These are phyloP conservation scores for Phytophthora europaea DNA, from an alignment of 352 stramenopile species.

Conservation along the genomic window DNA sequence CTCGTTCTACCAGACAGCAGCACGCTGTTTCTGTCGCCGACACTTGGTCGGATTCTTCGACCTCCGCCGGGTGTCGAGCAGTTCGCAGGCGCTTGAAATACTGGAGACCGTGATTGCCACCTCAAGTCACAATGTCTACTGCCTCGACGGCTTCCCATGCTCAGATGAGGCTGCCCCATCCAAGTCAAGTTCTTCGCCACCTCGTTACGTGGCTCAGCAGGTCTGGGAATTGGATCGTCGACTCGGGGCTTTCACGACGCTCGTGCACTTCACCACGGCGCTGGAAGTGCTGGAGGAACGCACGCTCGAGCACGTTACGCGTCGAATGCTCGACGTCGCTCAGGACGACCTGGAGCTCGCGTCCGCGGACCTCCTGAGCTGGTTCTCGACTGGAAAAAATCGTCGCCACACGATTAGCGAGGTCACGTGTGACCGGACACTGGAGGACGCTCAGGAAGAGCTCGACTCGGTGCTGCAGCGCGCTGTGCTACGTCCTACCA, in stretches of 20 bases:
- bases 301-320: slow-evolving; percentile 32
- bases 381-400: slow-evolving; percentile 44
- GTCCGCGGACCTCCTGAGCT: slow-evolving; percentile 38
- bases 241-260: slow-evolving; percentile 30
- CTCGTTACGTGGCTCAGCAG: slow-evolving; percentile 61
- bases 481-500: slow-evolving; percentile 19
- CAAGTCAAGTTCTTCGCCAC: slow-evolving; percentile 14
- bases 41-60: slow-evolving; percentile 44
- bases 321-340: slow-evolving; percentile 51
- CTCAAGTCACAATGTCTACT: slow-evolving; percentile 35
- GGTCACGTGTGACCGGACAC: slow-evolving; percentile 58
- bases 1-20: slow-evolving; percentile 57
- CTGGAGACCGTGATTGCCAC: slow-evolving; percentile 37
- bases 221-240: slow-evolving; percentile 48
- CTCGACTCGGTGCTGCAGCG: slow-evolving; percentile 40
- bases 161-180: slow-evolving; percentile 14
- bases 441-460: slow-evolving; percentile 48
- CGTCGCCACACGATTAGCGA: slow-evolving; percentile 22
- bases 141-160: slow-evolving; percentile 59
- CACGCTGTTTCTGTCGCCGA: slow-evolving; percentile 29
- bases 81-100: slow-evolving; percentile 28
- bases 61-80: slow-evolving; percentile 21
- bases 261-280: slow-evolving; percentile 55
- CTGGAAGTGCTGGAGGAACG: slow-evolving; percentile 58
- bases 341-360: slow-evolving; percentile 51